Conservation (phyloP, 768 basidiomycete genomes). For the Terana coerulea region DNA sequence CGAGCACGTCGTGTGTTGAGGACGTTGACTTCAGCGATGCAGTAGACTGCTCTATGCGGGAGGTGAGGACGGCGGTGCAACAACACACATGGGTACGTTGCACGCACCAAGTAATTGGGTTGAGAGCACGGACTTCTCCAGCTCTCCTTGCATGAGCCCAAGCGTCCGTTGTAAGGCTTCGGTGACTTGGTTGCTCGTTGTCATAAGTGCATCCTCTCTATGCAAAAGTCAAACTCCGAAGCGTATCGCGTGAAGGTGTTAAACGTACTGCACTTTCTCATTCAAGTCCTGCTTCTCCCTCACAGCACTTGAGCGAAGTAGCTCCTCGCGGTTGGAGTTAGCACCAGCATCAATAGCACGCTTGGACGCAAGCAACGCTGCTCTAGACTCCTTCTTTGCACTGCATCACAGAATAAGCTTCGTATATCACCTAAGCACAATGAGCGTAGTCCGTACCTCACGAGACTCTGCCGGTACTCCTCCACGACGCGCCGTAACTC, state of each 20-base stretch:
- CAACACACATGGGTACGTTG: no score
- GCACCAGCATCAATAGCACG: conserved; percentile 60
- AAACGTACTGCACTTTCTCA: conserved; percentile 61
- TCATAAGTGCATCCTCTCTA: conserved; percentile 85
- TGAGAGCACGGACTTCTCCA: conserved; percentile 84
- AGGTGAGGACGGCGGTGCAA: neutral
- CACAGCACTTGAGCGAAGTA: conserved; percentile 50
- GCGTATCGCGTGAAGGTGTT: neutral
- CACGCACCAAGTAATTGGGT: conserved; percentile 75
- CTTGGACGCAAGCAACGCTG: conserved; percentile 72
- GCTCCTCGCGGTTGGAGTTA: conserved; percentile 62
- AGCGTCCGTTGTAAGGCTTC: conserved; percentile 83
- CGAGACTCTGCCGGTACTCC: conserved; percentile 42
- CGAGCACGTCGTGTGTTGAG: conserved; percentile 71
- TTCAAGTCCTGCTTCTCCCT: conserved; percentile 44
- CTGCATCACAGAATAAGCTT: neutral
- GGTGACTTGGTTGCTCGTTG: conserved; percentile 86
- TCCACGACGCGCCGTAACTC: conserved; percentile 49
- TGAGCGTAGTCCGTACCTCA: conserved; percentile 46
- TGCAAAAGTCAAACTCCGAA: neutral
- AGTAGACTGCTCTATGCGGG: conserved; percentile 66
- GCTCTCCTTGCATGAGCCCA: conserved; percentile 83
- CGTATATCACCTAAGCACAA: neutral
- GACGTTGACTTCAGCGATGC: conserved; percentile 72
- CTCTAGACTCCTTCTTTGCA: conserved; percentile 57